phyloP scores from a whole-genome alignment of 2,329 filamentous ascomycete genomes.

The Colletotrichum zoysiae region DNA sequence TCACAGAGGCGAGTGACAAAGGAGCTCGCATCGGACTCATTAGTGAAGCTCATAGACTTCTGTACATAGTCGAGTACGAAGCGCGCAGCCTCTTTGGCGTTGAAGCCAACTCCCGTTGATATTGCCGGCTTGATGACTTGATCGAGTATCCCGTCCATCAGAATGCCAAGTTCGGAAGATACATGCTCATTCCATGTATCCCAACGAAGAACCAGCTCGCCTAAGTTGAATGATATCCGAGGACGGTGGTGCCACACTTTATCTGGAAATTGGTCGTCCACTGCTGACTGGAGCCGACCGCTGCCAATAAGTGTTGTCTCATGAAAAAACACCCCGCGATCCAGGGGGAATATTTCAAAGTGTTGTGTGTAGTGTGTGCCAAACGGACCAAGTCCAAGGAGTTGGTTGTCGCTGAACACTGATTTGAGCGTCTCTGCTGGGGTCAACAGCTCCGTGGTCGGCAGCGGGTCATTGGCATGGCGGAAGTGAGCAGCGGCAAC shows the following conservation, averaged over 20 bases:
- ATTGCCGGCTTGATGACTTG: slow-evolving; percentile 47
- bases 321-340: slow-evolving; percentile 69
- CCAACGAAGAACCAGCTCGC: slow-evolving; percentile 65
- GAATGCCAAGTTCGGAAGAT: slow-evolving; percentile 72
- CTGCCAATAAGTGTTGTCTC: slow-evolving; percentile 69
- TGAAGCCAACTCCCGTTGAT: slow-evolving; percentile 27
- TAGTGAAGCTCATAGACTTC: slow-evolving; percentile 55
- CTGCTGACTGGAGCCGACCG: slow-evolving; percentile 60
- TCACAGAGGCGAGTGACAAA: slow-evolving; percentile 61
- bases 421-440: slow-evolving; percentile 38
- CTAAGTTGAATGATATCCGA: slow-evolving; percentile 59
- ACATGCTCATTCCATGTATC: slow-evolving; percentile 67
- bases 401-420: slow-evolving; percentile 6
- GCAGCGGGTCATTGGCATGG: slow-evolving; percentile 66
- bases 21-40: slow-evolving; percentile 51
- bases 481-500: slow-evolving; percentile 64
- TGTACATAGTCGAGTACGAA: slow-evolving; percentile 65
- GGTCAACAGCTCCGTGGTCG: slow-evolving; percentile 36
- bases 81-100: slow-evolving; percentile 45
- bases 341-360: slow-evolving; percentile 72
- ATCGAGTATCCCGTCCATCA: slow-evolving; percentile 71
- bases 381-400: slow-evolving; percentile 67
- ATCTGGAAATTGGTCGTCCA: slow-evolving; percentile 48
- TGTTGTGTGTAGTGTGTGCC: slow-evolving; percentile 72
- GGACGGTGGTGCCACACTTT: slow-evolving; percentile 50